These are phyloP conservation scores for Vickermania spadyakhi DNA, from an alignment of 208 protist genomes.

Conservation along the genomic window DNA sequence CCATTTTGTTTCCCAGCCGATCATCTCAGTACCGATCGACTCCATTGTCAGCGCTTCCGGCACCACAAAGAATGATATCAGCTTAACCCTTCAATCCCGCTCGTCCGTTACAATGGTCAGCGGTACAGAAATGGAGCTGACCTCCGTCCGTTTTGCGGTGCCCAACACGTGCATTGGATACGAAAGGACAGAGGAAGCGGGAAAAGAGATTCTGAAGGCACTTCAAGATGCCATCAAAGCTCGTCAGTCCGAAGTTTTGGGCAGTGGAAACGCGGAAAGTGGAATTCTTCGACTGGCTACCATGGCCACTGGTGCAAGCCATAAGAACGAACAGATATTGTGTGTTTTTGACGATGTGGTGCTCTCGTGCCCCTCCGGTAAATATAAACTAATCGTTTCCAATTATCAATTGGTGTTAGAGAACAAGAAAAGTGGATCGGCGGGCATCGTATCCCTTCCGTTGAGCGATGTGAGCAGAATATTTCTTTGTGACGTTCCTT, in stretches of 20 bases:
- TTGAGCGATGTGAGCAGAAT: constrained; percentile 59
- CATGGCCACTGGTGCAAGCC: constrained; percentile 25
- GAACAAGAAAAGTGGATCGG: constrained; percentile 53
- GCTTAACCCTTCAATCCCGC: constrained; percentile 29
- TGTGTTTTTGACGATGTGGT: constrained; percentile 72
- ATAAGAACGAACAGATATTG: constrained; percentile 53
- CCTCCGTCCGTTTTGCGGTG: constrained; percentile 72
- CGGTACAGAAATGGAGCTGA: constrained; percentile 38
- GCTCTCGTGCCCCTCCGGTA: constrained; percentile 67
- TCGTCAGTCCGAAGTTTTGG: constrained; percentile 25
- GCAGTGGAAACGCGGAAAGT: constrained; percentile 13
- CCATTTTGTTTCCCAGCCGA: constrained; percentile 34
- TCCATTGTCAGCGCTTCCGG: constrained; percentile 49
- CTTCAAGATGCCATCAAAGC: constrained; percentile 43
- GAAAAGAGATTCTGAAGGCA: constrained; percentile 48
- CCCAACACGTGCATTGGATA: constrained; percentile 76
- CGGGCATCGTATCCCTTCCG: constrained; percentile 37
- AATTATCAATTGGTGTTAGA: constrained; percentile 74
- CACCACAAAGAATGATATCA: constrained; percentile 79
- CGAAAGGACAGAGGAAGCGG: constrained; percentile 77
- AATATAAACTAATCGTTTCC: constrained; percentile 74
- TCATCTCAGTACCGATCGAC: constrained; percentile 61
- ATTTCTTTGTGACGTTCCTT: constrained; percentile 74
- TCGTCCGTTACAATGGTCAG: constrained; percentile 17
- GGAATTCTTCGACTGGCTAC: constrained; percentile 44